Conservation (phyloP, 1,284 basidiomycete species). For the Anthracocystis walkeri region DNA sequence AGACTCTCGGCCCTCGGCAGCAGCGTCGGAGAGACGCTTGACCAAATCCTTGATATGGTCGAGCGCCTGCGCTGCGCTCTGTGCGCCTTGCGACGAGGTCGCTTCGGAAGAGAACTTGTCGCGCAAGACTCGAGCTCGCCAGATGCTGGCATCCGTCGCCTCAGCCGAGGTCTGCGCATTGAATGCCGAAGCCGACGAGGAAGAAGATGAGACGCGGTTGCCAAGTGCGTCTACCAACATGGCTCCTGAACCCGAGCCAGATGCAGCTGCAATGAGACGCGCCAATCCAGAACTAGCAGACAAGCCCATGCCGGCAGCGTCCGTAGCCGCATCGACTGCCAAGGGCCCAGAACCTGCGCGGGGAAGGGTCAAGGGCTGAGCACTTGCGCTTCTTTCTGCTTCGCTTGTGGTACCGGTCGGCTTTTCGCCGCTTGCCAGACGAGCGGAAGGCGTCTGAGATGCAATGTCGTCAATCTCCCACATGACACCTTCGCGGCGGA, state of each 20-base stretch:
- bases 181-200: conserved; percentile 22
- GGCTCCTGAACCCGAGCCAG: conserved; percentile 23
- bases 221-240: conserved; percentile 21
- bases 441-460: conserved; percentile 69
- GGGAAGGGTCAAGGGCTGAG: conserved; percentile 27
- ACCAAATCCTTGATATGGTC: conserved; percentile 58
- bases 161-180: conserved; percentile 43
- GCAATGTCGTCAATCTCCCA: conserved; percentile 67
- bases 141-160: conserved; percentile 60
- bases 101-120: conserved; percentile 53
- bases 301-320: conserved; percentile 18
- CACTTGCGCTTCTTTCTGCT: conserved; percentile 73
- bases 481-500: conserved; percentile 65
- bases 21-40: conserved; percentile 67
- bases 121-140: conserved; percentile 60
- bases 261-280: conserved; percentile 41
- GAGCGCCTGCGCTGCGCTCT: conserved; percentile 56
- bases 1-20: conserved; percentile 68
- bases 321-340: conserved; percentile 14
- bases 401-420: conserved; percentile 77
- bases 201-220: conserved; percentile 23
- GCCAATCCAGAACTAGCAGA: conserved; percentile 34
- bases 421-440: conserved; percentile 81
- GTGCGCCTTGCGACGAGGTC: conserved; percentile 50
- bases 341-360: conserved; percentile 14